phyloP scores from a whole-genome alignment of 805 yeast genomes.

The Spencermartinsiella europaea region DNA sequence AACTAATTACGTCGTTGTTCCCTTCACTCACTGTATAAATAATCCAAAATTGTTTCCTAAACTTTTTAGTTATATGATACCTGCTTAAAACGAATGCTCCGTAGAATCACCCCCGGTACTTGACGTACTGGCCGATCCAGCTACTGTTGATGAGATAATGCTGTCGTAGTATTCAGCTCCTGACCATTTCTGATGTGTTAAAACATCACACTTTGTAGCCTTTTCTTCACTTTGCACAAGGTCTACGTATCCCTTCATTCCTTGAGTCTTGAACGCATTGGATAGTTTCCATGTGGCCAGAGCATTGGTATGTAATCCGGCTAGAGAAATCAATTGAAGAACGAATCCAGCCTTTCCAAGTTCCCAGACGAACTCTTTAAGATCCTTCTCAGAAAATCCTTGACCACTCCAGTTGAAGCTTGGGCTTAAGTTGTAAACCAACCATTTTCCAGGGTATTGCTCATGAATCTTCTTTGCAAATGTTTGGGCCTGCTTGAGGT shows the following conservation, averaged over 20 bases:
- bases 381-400: conserved; percentile 45
- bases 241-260: conserved; percentile 57
- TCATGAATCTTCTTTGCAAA: conserved; percentile 45
- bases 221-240: conserved; percentile 46
- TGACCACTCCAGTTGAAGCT: conserved; percentile 57
- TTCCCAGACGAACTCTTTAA: conserved; percentile 47
- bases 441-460: conserved; percentile 46
- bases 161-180: conserved; percentile 54
- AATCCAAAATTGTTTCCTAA: too few species aligned
- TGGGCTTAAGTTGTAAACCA: conserved; percentile 58
- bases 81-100: conserved; percentile 31
- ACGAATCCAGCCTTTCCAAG: conserved; percentile 54
- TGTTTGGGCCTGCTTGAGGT: conserved; percentile 44
- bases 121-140: conserved; percentile 41
- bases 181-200: conserved; percentile 60
- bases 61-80: too few species aligned
- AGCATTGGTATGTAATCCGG: conserved; percentile 54
- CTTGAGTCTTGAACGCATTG: conserved; percentile 43
- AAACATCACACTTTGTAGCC: conserved; percentile 43
- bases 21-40: too few species aligned
- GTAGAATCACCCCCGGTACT: conserved; percentile 42
- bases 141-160: conserved; percentile 39
- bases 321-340: conserved; percentile 54
- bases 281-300: conserved; percentile 49
- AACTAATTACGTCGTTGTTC: too few species aligned